Evolutionary conservation across 345 rosid species (phyloP).

Genomic region (Pelargonium nanum): DNA sequence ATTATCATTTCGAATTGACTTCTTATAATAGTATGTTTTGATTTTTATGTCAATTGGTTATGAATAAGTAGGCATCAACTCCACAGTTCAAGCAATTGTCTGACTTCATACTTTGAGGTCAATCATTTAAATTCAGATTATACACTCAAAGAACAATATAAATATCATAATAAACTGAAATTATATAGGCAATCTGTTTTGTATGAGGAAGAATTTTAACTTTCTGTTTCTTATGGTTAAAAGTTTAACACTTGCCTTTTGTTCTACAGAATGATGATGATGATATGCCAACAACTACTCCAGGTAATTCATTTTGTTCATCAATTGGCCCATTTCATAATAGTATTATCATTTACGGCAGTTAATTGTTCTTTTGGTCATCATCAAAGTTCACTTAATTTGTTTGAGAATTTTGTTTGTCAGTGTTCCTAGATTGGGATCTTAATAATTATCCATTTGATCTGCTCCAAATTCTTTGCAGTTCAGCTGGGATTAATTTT

Average conservation of each 20-base stretch:
- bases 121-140: not conserved
- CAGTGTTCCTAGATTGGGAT: conserved; percentile 2
- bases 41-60: not conserved
- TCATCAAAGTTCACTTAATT: conserved; percentile 2
- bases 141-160: not conserved
- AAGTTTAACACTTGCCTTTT: not conserved
- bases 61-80: not conserved
- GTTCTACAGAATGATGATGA: conserved; percentile 59
- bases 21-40: too few relatives aligned
- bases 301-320: conserved; percentile 41
- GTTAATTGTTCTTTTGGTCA: not conserved
- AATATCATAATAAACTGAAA: not conserved
- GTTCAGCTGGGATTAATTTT: conserved; percentile 82
- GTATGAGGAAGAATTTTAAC: not conserved
- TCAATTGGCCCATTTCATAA: conserved; percentile 4
- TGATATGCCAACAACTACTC: conserved; percentile 45
- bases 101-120: not conserved
- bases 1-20: not conserved
- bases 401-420: conserved; percentile 1
- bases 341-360: not conserved
- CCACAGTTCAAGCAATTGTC: not conserved
- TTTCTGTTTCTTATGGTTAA: not conserved
- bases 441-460: conserved; percentile 8
- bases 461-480: conserved; percentile 32
- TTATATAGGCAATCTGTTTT: not conserved